Conservation (phyloP, 164 flowering plant genomes). For the Aristolochia fimbriata region DNA sequence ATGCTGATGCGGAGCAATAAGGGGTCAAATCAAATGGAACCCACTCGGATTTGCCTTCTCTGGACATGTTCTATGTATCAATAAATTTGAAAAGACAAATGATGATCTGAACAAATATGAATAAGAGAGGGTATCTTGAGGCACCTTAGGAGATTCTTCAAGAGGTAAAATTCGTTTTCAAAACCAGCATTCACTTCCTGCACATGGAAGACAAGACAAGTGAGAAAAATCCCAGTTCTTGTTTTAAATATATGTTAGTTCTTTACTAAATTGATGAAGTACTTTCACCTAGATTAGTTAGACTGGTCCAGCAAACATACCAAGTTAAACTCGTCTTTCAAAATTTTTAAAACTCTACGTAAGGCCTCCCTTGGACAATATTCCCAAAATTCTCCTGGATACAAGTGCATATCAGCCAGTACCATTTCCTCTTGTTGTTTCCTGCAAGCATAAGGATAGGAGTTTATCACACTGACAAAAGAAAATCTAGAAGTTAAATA, state of each 20-base stretch:
- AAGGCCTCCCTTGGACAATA: slow-evolving; percentile 92
- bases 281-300: neutral
- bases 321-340: slow-evolving; percentile 90
- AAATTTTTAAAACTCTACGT: slow-evolving; percentile 52
- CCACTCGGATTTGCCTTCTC: slow-evolving; percentile 80
- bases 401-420: slow-evolving; percentile 82
- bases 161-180: slow-evolving; percentile 81
- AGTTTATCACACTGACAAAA: too few relatives aligned
- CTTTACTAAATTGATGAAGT: neutral
- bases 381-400: slow-evolving; percentile 85
- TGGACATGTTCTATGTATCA: slow-evolving; percentile 18
- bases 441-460: slow-evolving; percentile 33
- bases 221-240: neutral
- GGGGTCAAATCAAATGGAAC: slow-evolving; percentile 66
- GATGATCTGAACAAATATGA: neutral
- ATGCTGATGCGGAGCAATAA: slow-evolving; percentile 75
- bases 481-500: too few relatives aligned
- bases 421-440: slow-evolving; percentile 77
- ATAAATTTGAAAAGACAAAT: slow-evolving; percentile 1
- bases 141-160: slow-evolving; percentile 54
- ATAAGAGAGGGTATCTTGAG: neutral
- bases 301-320: slow-evolving; percentile 23
- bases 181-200: slow-evolving; percentile 93
- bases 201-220: neutral
- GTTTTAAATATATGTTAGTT: neutral